Evolutionary conservation across 768 basidiomycete genomes (phyloP), one percentile per base, ranked within the genome.

Genomic region (Cyclocybe cylindracea): DNA sequence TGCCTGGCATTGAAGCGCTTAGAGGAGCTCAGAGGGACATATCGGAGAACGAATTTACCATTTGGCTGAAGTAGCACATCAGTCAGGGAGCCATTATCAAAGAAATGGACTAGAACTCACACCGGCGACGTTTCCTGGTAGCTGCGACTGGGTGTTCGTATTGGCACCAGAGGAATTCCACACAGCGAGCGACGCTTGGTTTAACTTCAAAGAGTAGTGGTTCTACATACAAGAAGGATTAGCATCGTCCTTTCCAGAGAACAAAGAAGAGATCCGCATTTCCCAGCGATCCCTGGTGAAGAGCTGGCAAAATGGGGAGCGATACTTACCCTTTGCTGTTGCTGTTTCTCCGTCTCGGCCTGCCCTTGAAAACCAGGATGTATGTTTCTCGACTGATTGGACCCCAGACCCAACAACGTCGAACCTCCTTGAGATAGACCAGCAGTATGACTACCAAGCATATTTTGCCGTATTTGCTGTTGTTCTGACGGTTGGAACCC

Each of bases 321-420:
- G 62, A 54, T 38, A 79, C 85, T 71, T 70, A 88, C 86, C 76
- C 88, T 63, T 59, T 68, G 78, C 49, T 64, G 79, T 52, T 76
- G 75, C 53, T 74, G 74, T 63, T 90, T 89, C 61, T 89, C 89
- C 13, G 78, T 71, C 49, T 91, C 89, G 14, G 78, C 72, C 68
- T 82, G 82, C 51, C 82, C 79, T 48, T 70, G 81, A 50, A 84
- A 74, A 57, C 82, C 78, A 51, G 75, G 76, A 68, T 79, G 76
- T 16, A 74, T 70, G 66, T 71, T 74, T 62, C 79, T 70, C 46
- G 74, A 64, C 56, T 76, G 76, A 29, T 69, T 63, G 13, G 65
- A 64, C 9, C 73, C 74, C 47, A 79, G 56, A 59, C 86, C 89
- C 57, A 90, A 67, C 77, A 91, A 76, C 36, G 87, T 87, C 6